These are phyloP conservation scores for Albugo candida DNA, from an alignment of 352 stramenopile species.

Conservation along the genomic window DNA sequence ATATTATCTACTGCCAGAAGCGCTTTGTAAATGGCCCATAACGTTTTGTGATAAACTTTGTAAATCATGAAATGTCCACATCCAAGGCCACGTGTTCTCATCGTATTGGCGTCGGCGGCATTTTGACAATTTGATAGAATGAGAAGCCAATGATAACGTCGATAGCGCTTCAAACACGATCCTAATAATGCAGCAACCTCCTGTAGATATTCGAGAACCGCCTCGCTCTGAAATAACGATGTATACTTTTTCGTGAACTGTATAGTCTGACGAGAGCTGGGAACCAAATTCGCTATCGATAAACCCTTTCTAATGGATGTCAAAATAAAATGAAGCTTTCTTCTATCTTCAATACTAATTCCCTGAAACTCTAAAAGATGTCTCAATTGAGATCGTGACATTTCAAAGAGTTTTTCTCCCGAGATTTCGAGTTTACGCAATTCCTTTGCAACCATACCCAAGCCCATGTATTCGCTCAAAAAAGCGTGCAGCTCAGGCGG, in stretches of 20 bases:
- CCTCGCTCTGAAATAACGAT: constrained; percentile 30
- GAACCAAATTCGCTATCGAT: constrained; percentile 23
- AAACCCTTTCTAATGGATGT: constrained; percentile 22
- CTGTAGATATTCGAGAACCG: constrained; percentile 29
- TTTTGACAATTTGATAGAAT: constrained; percentile 12
- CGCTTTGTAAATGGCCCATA: constrained; percentile 23
- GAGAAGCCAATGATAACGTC: constrained; percentile 29
- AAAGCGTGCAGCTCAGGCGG: constrained; percentile 21
- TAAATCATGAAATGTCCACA: constrained; percentile 14
- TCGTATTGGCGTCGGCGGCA: too few relatives aligned
- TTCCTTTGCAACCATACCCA: constrained; percentile 24
- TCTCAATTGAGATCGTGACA: constrained; percentile 30
- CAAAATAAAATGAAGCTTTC: too few relatives aligned
- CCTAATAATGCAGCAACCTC: constrained; percentile 18
- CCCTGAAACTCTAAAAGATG: constrained; percentile 24
- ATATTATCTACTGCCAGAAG: constrained; percentile 23
- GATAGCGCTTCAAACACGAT: constrained; percentile 24
- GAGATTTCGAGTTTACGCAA: constrained; percentile 21
- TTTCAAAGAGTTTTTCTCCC: constrained; percentile 18
- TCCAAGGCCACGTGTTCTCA: constrained; percentile 13
- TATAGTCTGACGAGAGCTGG: constrained; percentile 19
- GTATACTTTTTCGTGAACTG: constrained; percentile 15
- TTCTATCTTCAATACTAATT: constrained; percentile 17
- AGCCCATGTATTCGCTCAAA: constrained; percentile 20
- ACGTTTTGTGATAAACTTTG: constrained; percentile 30